Conservation (phyloP, 2,329 filamentous ascomycete genomes). For the Epichloe bromicola region DNA sequence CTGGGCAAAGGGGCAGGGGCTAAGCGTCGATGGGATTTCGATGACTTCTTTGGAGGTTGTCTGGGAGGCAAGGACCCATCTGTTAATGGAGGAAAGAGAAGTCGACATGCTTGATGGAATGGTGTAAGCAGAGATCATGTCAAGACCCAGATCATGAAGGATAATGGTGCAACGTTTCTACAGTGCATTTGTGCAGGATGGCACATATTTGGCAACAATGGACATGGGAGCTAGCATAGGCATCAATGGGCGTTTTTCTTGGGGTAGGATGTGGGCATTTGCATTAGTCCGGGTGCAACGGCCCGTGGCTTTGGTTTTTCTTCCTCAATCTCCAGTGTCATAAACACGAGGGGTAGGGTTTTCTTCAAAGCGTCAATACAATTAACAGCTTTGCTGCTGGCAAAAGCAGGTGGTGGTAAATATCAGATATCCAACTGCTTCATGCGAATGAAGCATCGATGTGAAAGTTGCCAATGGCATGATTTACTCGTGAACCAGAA, state of each 20-base stretch:
- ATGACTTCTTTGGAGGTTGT: constrained; percentile 62
- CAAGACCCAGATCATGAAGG: constrained; percentile 4
- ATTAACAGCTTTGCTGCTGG: not conserved
- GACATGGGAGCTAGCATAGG: constrained; percentile 22
- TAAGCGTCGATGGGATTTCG: constrained; percentile 61
- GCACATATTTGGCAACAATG: constrained; percentile 18
- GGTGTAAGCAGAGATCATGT: constrained; percentile 6
- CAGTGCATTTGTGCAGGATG: constrained; percentile 11
- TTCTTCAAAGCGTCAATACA: not conserved
- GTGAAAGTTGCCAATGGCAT: not conserved
- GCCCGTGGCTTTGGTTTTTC: not conserved
- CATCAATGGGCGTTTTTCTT: constrained; percentile 23
- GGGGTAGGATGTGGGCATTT: constrained; percentile 17
- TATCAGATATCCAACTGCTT: not conserved
- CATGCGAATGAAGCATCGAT: not conserved
- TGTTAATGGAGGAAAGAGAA: constrained; percentile 35
- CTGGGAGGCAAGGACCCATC: constrained; percentile 50
- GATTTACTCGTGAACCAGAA: constrained; percentile 7
- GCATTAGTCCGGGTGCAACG: constrained; percentile 7
- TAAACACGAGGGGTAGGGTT: not conserved
- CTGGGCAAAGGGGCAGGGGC: constrained; percentile 53
- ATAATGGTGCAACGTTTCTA: constrained; percentile 4
- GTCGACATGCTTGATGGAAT: constrained; percentile 28
- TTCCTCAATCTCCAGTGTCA: not conserved
- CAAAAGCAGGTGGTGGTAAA: not conserved